Evolutionary conservation across 164 flowering plant species (phyloP).

Genomic region (Kalanchoe fedtschenkoi): DNA sequence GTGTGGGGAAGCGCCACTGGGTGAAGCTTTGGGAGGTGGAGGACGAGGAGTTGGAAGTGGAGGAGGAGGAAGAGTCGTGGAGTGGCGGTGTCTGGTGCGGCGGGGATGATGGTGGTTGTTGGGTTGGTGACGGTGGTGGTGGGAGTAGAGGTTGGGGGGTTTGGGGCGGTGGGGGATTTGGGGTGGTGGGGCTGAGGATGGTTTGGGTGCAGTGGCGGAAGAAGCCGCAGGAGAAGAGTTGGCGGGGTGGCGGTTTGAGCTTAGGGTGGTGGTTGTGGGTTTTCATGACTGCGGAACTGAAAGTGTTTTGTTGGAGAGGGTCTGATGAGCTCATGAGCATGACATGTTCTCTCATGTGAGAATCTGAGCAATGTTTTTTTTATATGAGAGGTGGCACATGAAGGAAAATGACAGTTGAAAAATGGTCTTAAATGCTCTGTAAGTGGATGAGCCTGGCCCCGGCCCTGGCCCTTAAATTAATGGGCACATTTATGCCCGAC

Average conservation of each 20-base stretch:
- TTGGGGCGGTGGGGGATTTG: constrained; percentile 22
- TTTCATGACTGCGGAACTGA: constrained; percentile 38
- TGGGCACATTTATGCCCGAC: no score
- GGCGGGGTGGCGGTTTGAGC: constrained; percentile 51
- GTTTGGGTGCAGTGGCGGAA: constrained; percentile 74
- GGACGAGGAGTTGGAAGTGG: constrained; percentile 55
- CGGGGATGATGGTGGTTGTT: constrained; percentile 12
- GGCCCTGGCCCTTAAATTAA: no score
- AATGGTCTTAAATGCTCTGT: no score
- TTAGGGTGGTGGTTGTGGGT: constrained; percentile 41
- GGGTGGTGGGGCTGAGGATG: constrained; percentile 54
- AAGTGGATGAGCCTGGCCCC: no score
- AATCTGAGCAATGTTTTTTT: no score
- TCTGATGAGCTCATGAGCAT: no score
- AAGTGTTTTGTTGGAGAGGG: neutral
- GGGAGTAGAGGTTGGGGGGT: constrained; percentile 16
- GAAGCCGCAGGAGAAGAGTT: constrained; percentile 68
- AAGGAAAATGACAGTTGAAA: no score
- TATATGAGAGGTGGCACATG: no score
- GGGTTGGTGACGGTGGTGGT: neutral
- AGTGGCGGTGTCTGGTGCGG: constrained; percentile 13
- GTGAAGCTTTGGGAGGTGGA: constrained; percentile 89
- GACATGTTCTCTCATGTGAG: no score
- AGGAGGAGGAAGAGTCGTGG: constrained; percentile 17
- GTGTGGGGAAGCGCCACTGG: constrained; percentile 66